Evolutionary conservation across 2,329 filamentous ascomycete species (phyloP).

Genomic region (Teratosphaeria gauchensis): DNA sequence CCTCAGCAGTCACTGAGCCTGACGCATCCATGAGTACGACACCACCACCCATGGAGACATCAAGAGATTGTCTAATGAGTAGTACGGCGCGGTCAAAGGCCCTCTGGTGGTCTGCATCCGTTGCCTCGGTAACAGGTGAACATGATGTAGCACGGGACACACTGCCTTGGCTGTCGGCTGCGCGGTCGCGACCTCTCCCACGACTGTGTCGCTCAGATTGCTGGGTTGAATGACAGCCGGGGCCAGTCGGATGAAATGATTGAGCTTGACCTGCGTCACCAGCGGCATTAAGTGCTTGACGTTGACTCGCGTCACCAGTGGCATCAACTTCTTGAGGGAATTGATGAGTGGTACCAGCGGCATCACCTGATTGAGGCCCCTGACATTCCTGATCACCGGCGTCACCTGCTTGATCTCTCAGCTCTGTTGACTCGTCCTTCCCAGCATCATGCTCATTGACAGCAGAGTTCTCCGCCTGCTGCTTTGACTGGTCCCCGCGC

Average conservation of each 20-base stretch:
- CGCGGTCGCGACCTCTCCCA: neutral
- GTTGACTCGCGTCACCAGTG: neutral
- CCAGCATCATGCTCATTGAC: neutral
- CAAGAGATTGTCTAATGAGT: constrained; percentile 36
- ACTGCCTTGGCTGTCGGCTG: neutral
- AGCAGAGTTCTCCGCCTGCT: neutral
- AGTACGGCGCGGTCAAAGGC: constrained; percentile 40
- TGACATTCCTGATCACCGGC: neutral
- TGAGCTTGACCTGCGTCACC: neutral
- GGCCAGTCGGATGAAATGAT: neutral
- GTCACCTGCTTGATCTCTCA: neutral
- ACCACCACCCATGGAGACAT: constrained; percentile 29
- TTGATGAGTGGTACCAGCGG: neutral
- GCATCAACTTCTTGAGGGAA: neutral
- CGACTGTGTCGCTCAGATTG: neutral
- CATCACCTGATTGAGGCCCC: neutral
- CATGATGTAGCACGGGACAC: neutral
- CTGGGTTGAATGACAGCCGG: neutral
- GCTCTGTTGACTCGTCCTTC: neutral
- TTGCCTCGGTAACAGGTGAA: constrained; percentile 12
- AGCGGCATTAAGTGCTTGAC: neutral
- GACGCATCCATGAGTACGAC: constrained; percentile 32
- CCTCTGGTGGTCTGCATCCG: constrained; percentile 20
- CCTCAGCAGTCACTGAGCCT: neutral
- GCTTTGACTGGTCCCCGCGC: neutral